Evolutionary conservation across 2,329 filamentous ascomycete genomes (phyloP).

Genomic region (Pseudodiploospora longispora): DNA sequence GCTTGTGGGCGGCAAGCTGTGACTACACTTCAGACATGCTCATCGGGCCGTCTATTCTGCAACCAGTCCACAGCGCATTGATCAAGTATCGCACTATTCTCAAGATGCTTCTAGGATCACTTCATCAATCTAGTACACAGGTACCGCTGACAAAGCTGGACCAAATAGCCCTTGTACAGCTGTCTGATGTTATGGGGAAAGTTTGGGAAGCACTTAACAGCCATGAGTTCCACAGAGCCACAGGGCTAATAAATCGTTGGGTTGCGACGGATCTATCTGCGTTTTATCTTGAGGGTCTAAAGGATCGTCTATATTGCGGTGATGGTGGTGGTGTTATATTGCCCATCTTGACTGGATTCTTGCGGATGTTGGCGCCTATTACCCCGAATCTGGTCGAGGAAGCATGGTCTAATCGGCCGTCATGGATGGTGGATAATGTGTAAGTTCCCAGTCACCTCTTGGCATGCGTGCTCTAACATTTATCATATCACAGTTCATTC

Average conservation of each 20-base stretch:
- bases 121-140: conserved; percentile 46
- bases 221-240: conserved; percentile 76
- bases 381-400: conserved; percentile 82
- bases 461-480: conserved; percentile 9
- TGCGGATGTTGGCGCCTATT: conserved; percentile 73
- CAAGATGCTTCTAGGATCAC: conserved; percentile 79
- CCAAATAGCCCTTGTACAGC: conserved; percentile 68
- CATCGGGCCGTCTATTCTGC: conserved; percentile 70
- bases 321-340: conserved; percentile 56
- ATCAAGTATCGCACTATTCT: conserved; percentile 84
- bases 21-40: conserved; percentile 87
- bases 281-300: conserved; percentile 88
- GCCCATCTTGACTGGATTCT: conserved; percentile 61
- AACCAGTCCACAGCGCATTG: conserved; percentile 65
- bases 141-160: conserved; percentile 54
- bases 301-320: conserved; percentile 86
- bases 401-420: conserved; percentile 70
- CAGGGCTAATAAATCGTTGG: conserved; percentile 70
- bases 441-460: conserved; percentile 21
- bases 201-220: conserved; percentile 58
- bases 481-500: conserved; percentile 14
- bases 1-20: conserved; percentile 84
- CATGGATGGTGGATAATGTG: conserved; percentile 46
- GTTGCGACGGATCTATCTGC: conserved; percentile 76
- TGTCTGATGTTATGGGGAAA: conserved; percentile 55